Percentiles rank a stretch among this genome's conserved stretches.
These are phyloP conservation scores for Kluyveromyces wickerhamii DNA, from an alignment of 805 yeast genomes.

Conservation along the genomic window DNA sequence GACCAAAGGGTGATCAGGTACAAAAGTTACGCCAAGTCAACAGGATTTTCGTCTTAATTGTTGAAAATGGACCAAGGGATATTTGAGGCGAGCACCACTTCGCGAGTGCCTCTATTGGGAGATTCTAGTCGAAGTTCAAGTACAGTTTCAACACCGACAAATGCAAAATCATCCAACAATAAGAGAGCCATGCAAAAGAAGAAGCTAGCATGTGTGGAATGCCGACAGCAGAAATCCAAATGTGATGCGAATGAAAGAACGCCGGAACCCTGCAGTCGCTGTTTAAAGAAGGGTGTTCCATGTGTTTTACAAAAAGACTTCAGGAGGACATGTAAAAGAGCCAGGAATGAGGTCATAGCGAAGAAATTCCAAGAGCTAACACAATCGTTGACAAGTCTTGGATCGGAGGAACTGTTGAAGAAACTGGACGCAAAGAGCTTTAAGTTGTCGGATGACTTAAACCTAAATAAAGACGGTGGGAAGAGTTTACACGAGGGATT, in stretches of 20 bases:
- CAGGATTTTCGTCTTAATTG: too few relatives aligned
- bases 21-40: too few relatives aligned
- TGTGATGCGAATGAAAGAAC: slow-evolving; percentile 77
- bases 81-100: too few relatives aligned
- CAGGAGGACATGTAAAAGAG: slow-evolving; percentile 84
- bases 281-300: slow-evolving; percentile 56
- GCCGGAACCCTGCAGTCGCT: slow-evolving; percentile 78
- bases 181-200: slow-evolving; percentile 25
- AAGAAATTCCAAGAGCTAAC: slow-evolving; percentile 66
- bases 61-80: too few relatives aligned
- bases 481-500: background rate
- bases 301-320: slow-evolving; percentile 76
- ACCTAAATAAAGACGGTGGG: background rate
- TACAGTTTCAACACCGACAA: background rate
- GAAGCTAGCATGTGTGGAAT: slow-evolving; percentile 86
- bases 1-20: too few relatives aligned
- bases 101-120: too few relatives aligned
- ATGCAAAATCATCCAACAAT: background rate
- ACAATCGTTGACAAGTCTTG: slow-evolving; percentile 36
- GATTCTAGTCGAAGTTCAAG: slow-evolving; percentile 3
- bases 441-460: slow-evolving; percentile 7
- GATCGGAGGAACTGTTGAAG: slow-evolving; percentile 25
- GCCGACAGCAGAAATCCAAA: slow-evolving; percentile 89
- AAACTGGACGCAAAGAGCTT: slow-evolving; percentile 22
- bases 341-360: slow-evolving; percentile 75